These are phyloP conservation scores for Helichrysum umbraculigerum DNA, from an alignment of 129 eudicot species.

Conservation along the genomic window DNA sequence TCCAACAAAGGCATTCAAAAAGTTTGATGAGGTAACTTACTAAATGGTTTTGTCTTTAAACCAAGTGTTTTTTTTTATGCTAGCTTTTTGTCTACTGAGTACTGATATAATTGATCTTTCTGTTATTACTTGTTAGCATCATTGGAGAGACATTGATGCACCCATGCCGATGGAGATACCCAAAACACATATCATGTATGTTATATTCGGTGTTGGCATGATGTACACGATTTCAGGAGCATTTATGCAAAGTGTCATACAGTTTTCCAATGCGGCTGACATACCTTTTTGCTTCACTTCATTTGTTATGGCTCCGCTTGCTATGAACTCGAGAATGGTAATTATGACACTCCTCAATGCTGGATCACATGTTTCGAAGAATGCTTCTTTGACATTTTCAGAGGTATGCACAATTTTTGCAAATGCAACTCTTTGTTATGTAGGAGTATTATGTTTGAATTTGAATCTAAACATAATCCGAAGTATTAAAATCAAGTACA, in stretches of 20 bases:
- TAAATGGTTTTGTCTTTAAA: no score
- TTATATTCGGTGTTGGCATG: neutral
- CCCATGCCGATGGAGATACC: neutral
- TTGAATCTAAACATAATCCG: no score
- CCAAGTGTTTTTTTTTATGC: no score
- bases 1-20: no score
- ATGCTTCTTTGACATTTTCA: constrained; percentile 47
- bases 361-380: constrained; percentile 26
- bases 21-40: no score
- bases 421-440: no score
- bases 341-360: constrained; percentile 22
- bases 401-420: no score
- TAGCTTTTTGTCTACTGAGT: neutral
- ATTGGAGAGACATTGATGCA: constrained; percentile 10
- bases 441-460: no score
- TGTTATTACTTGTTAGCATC: neutral
- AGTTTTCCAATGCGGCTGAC: constrained; percentile 37
- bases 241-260: constrained; percentile 38
- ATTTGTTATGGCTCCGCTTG: constrained; percentile 43
- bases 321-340: constrained; percentile 39
- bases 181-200: constrained; percentile 12
- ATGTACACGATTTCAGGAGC: constrained; percentile 31
- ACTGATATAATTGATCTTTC: neutral
- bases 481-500: no score
- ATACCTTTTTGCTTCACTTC: constrained; percentile 47